Base-by-base conservation (phyloP, 106 monocot genomes). In the Narthecium ossifragum region DNA sequence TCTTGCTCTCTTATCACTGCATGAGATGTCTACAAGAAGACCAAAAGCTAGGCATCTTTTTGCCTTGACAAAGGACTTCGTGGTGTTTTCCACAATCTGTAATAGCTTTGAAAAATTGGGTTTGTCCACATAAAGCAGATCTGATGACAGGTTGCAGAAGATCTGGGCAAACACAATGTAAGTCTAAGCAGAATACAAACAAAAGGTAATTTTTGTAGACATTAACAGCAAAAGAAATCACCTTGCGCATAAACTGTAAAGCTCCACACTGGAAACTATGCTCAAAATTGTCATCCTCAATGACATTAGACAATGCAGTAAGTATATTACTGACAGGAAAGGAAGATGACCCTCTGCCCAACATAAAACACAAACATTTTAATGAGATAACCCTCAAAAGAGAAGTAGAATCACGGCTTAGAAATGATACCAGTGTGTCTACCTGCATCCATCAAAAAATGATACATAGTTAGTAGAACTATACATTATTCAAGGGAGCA, bases 201-300 rank as follows among this genome's bases (percentile, higher is more conserved):
- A 26, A 17, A 46, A 33, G 15, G 26, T 33, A 61, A 23, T 49
- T 10, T 13, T 17, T 15, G 21, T 26, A 55, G 4, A 31, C 2
- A 55, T 54, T 7, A 52, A 15, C 33, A 59, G 26, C 22, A 4
- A 49, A 9, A 45, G 20, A 2, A 33, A 64, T 60, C 51, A 91
- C 91, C 91, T 80, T 82, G 12, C 46, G 57, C 52, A 91, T 64
- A 49, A 77, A 60, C 26, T 38, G 49, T 52, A 85, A 66, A 46
- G 67, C 69, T 48, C 55, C 57, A 41, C 68, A 77, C 2, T 75
- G 76, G 33, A 66, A 60, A 46, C 47, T 45, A 27, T 60, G 48
- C 20, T 67, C 52, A 45, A 82, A n/a, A 38, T 58, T 30, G 18
- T 46, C 32, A 33, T 68, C 79, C 33, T 79, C 68, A 51, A 82